These are phyloP conservation scores for Eragrostis tef DNA, from an alignment of 202 grass and related monocot species.

Conservation along the genomic window DNA sequence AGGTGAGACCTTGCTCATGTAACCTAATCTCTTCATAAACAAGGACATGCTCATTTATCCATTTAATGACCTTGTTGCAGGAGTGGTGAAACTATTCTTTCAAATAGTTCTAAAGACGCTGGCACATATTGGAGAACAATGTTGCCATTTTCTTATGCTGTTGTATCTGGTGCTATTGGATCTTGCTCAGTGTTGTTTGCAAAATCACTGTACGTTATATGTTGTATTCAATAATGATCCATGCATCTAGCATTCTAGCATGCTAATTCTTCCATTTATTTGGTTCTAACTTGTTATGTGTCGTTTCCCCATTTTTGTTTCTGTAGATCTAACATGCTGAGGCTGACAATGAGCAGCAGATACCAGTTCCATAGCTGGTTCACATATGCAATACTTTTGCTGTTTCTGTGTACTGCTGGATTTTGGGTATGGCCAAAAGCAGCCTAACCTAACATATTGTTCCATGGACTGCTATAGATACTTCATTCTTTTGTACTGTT, in stretches of 20 bases:
- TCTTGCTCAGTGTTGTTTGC: slow-evolving; percentile 98
- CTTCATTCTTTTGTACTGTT: slow-evolving; percentile 19
- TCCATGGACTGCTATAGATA: slow-evolving; percentile 7
- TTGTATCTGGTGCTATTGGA: slow-evolving; percentile 91
- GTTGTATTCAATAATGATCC: slow-evolving; percentile 39
- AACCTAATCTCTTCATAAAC: slow-evolving; percentile 19
- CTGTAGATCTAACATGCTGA: slow-evolving; percentile 94
- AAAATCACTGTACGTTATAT: slow-evolving; percentile 84
- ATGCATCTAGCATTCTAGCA: slow-evolving; percentile 4
- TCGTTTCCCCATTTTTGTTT: slow-evolving; percentile 13
- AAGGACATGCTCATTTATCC: slow-evolving; percentile 20
- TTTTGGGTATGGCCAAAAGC: slow-evolving; percentile 77
- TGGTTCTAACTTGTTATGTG: slow-evolving; percentile 43
- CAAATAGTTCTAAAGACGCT: slow-evolving; percentile 57
- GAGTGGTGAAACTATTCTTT: slow-evolving; percentile 71
- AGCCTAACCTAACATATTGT: slow-evolving; percentile 30
- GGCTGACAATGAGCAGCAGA: slow-evolving; percentile 81
- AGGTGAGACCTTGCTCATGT: slow-evolving; percentile 65
- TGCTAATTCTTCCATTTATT: neutral
- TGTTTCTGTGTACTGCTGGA: slow-evolving; percentile 88
- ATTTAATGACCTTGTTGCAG: slow-evolving; percentile 53
- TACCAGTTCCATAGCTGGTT: slow-evolving; percentile 96
- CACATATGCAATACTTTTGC: slow-evolving; percentile 81
- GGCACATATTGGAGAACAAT: slow-evolving; percentile 72
- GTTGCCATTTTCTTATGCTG: slow-evolving; percentile 97